Conservation (phyloP, 2,329 filamentous ascomycete species). For the Colletotrichum lentis region DNA sequence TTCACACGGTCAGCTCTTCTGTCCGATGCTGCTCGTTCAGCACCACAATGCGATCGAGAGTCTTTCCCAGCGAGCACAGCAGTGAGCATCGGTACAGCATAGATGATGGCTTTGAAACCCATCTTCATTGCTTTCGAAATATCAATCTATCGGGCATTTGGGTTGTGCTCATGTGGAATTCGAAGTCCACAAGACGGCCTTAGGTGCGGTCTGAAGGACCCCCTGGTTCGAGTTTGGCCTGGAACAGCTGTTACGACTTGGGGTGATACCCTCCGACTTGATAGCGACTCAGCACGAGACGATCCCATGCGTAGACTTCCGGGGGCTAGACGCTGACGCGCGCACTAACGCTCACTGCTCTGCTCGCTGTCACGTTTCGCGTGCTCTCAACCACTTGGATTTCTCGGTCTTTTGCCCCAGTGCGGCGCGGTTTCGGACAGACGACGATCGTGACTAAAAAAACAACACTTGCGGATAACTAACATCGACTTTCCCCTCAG, state of each 20-base stretch:
- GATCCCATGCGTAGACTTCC: background rate
- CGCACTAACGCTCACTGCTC: conserved; percentile 48
- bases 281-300: conserved; percentile 26
- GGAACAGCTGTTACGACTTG: conserved; percentile 27
- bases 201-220: background rate
- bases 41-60: conserved; percentile 22
- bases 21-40: conserved; percentile 19
- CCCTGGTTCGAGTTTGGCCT: conserved; percentile 15
- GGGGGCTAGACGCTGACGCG: conserved; percentile 26
- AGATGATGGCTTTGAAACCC: conserved; percentile 27
- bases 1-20: conserved; percentile 31
- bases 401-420: conserved; percentile 40
- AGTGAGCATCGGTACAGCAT: conserved; percentile 56
- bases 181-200: conserved; percentile 4
- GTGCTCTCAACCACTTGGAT: conserved; percentile 28
- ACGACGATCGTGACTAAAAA: conserved; percentile 44
- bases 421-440: conserved; percentile 38
- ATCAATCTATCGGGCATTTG: conserved; percentile 11
- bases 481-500: conserved; percentile 74
- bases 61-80: conserved; percentile 57
- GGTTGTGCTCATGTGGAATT: background rate
- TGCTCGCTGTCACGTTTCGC: conserved; percentile 44
- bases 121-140: conserved; percentile 28
- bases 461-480: conserved; percentile 64
- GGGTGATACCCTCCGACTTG: conserved; percentile 36